A percentile compares a stretch with the other conserved stretches of the same genome.
Conservation (phyloP, 495 filamentous ascomycete genomes). For the Hamigera avellanea region DNA sequence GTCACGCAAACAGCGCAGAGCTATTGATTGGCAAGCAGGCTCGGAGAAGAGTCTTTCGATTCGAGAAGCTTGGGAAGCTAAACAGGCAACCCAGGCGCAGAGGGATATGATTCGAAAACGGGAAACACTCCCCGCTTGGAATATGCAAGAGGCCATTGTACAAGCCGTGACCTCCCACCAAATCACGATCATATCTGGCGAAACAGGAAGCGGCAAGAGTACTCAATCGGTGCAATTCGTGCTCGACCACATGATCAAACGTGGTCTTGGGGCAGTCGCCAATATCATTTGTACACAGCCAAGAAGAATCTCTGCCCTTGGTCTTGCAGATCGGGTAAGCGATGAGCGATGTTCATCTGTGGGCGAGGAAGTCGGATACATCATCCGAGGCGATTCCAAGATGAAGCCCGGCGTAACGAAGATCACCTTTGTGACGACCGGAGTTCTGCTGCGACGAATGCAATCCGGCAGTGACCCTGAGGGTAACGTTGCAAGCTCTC, state of each 20-base stretch:
- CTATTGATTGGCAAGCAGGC: slow-evolving; percentile 25
- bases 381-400: slow-evolving; percentile 87
- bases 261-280: slow-evolving; percentile 59
- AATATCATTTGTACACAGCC: slow-evolving; percentile 96
- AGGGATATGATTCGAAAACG: slow-evolving; percentile 60
- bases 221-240: slow-evolving; percentile 96
- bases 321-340: slow-evolving; percentile 86
- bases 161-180: slow-evolving; percentile 59
- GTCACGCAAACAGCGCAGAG: slow-evolving; percentile 31
- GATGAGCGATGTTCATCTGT: slow-evolving; percentile 76
- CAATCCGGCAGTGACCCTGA: slow-evolving; percentile 73
- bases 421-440: slow-evolving; percentile 93
- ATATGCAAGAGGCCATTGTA: slow-evolving; percentile 63
- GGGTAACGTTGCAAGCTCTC: slow-evolving; percentile 63
- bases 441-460: slow-evolving; percentile 81
- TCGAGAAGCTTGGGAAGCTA: slow-evolving; percentile 40
- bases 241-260: slow-evolving; percentile 78
- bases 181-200: slow-evolving; percentile 91
- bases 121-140: slow-evolving; percentile 77
- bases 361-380: slow-evolving; percentile 85
- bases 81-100: slow-evolving; percentile 45
- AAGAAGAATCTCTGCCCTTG: slow-evolving; percentile 84
- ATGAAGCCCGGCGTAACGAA: slow-evolving; percentile 55
- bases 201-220: slow-evolving; percentile 94
- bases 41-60: slow-evolving; percentile 29